These are phyloP conservation scores for Botrytis paeoniae DNA, from an alignment of 2,329 filamentous ascomycete genomes.

Conservation along the genomic window DNA sequence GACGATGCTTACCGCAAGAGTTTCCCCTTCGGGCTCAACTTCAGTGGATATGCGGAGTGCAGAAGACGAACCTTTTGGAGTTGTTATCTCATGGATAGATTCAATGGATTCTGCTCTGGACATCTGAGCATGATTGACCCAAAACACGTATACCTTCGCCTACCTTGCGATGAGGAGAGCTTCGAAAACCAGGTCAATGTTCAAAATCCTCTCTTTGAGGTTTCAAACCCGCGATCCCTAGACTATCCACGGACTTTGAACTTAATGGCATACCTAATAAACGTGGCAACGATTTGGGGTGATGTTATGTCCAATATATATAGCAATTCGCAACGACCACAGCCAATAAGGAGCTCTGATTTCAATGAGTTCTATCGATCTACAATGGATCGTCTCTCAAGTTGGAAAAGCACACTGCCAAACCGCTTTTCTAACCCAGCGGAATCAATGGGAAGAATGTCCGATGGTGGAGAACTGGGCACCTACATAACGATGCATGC, in stretches of 20 bases:
- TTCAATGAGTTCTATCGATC: conserved; percentile 49
- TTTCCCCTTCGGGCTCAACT: conserved; percentile 57
- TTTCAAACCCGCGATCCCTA: conserved; percentile 43
- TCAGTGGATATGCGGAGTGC: conserved; percentile 60
- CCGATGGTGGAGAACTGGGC: conserved; percentile 52
- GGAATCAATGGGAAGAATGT: conserved; percentile 56
- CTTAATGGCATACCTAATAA: conserved; percentile 56
- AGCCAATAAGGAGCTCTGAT: conserved; percentile 36
- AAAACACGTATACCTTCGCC: conserved; percentile 63
- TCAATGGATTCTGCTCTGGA: conserved; percentile 56
- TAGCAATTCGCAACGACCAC: conserved; percentile 42
- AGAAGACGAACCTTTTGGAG: conserved; percentile 71
- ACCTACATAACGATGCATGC: conserved; percentile 63
- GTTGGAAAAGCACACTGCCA: conserved; percentile 59
- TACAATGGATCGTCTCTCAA: conserved; percentile 50
- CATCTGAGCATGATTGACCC: conserved; percentile 55
- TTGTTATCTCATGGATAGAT: conserved; percentile 66
- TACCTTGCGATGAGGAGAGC: conserved; percentile 58
- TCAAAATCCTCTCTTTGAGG: conserved; percentile 59
- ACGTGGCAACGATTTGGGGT: conserved; percentile 64
- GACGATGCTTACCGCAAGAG: conserved; percentile 41
- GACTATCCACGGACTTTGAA: conserved; percentile 38
- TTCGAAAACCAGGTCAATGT: conserved; percentile 61
- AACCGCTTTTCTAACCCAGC: conserved; percentile 51
- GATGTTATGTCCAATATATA: conserved; percentile 60